A percentile compares a stretch with the other conserved stretches of the same genome.
phyloP scores from a whole-genome alignment of 1,284 basidiomycete species.

The Cryptococcus sp. region DNA sequence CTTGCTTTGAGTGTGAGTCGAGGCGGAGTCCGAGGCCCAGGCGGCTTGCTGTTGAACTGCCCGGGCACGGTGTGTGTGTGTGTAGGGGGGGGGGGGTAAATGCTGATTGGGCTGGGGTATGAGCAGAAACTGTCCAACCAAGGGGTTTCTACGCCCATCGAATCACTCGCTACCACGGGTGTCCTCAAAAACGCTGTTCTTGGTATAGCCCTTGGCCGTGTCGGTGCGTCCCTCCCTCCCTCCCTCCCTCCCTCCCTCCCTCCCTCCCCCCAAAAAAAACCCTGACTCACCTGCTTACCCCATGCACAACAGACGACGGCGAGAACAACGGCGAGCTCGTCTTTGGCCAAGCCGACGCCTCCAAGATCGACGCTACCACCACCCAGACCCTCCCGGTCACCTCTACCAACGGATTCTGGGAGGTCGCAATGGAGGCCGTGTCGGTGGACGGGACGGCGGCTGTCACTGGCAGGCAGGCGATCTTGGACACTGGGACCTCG shows the following conservation, averaged over 20 bases:
- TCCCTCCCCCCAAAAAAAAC: not conserved
- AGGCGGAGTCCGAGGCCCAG: too few relatives aligned
- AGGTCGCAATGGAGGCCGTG: conserved; percentile 30
- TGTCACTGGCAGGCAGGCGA: conserved; percentile 15
- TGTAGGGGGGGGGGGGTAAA: not conserved
- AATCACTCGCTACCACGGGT: conserved; percentile 62
- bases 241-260: not conserved
- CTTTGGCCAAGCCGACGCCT: conserved; percentile 31
- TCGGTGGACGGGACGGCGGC: conserved; percentile 27
- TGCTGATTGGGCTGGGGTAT: not conserved
- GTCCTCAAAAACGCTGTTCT: conserved; percentile 67
- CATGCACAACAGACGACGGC: conserved; percentile 58
- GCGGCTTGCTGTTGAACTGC: too few relatives aligned
- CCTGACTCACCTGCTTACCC: not conserved
- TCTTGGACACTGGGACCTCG: conserved; percentile 42
- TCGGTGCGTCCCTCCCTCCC: too few relatives aligned
- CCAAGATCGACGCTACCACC: conserved; percentile 40
- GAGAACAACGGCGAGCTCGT: conserved; percentile 66
- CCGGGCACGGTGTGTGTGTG: too few relatives aligned
- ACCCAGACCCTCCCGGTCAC: conserved; percentile 21
- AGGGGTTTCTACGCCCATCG: conserved; percentile 65
- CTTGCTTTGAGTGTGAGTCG: conserved; percentile 60
- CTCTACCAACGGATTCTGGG: conserved; percentile 44
- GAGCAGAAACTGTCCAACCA: conserved; percentile 63
- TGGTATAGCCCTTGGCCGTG: conserved; percentile 74